Evolutionary conservation across 1,284 basidiomycete species (phyloP).

Genomic region (Leccinum solheimii): DNA sequence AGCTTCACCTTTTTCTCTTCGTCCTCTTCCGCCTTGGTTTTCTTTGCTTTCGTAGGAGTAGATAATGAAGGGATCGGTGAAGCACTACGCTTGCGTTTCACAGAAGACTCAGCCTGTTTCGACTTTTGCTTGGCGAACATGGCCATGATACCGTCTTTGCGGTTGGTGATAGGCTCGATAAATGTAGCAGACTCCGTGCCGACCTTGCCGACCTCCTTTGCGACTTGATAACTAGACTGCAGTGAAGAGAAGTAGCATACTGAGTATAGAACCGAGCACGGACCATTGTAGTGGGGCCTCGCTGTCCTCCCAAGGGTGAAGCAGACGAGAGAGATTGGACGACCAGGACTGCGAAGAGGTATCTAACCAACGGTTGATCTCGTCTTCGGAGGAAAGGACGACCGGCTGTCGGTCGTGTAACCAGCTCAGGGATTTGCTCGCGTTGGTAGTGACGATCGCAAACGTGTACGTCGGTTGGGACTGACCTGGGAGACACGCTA

Average conservation of each 20-base stretch:
- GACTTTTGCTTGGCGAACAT: slow-evolving; percentile 75
- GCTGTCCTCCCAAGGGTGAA: slow-evolving; percentile 65
- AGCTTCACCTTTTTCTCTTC: slow-evolving; percentile 29
- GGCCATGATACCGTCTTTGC: slow-evolving; percentile 87
- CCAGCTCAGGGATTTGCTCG: slow-evolving; percentile 69
- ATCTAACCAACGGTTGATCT: slow-evolving; percentile 79
- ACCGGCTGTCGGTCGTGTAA: slow-evolving; percentile 94
- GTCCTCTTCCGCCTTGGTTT: slow-evolving; percentile 16
- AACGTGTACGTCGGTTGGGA: slow-evolving; percentile 75
- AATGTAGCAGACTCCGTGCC: slow-evolving; percentile 81
- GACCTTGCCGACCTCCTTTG: slow-evolving; percentile 87
- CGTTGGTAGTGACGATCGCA: slow-evolving; percentile 85
- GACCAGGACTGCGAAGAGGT: slow-evolving; percentile 66
- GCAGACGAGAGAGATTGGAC: slow-evolving; percentile 56
- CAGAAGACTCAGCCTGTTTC: slow-evolving; percentile 21
- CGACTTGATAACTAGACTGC: slow-evolving; percentile 78
- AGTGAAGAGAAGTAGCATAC: background rate
- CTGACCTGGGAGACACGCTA: slow-evolving; percentile 41
- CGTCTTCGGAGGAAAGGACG: slow-evolving; percentile 65
- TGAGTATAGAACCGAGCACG: slow-evolving; percentile 20
- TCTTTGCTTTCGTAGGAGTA: background rate
- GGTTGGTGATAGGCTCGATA: slow-evolving; percentile 74
- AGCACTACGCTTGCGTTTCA: slow-evolving; percentile 31
- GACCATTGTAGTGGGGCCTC: slow-evolving; percentile 68
- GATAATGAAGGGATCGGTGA: slow-evolving; percentile 4